Evolutionary conservation across 2,329 filamentous ascomycete genomes (phyloP), one percentile per base, ranked within the genome.

Genomic region (Orbilia blumenaviensis): DNA sequence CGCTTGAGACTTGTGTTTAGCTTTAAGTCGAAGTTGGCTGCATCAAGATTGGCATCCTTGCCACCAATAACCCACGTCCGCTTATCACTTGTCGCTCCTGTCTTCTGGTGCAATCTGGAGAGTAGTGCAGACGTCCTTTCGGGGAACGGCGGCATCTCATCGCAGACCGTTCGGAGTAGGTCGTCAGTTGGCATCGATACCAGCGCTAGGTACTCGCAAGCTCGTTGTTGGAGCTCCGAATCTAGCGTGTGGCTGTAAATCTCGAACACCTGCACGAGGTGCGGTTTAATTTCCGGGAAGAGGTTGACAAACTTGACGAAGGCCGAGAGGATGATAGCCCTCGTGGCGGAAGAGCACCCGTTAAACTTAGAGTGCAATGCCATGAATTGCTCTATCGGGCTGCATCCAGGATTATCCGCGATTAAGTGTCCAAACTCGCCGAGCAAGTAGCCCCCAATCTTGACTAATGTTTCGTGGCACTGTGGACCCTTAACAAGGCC

Each of bases 261-360:
- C 77, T 91, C 88, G 85, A 99, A 99, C 6, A 96, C 91, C 79
- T 93, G 91, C 50, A 98, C 85, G 2, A 99, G 88, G 82, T 97
- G 94, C 7, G 94, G 92, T 83, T 97, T 98, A 84, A 99, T 98
- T 82, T 99, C 96, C 0, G 95, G 95, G 83, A 99, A 99, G 61
- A 99, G 85, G 83, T 99, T 99, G 84, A 99, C 92, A 80, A 94
- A 99, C 84, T 99, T 99, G 86, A 98, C 87, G 82, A 97, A 99
- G 63, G 91, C 96, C 0, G 94, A 98, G 50, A 99, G 85, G 42
- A 99, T 92, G 87, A 99, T 97, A 25, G 93, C 95, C 78, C 94
- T 88, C 9, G 96, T 97, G 80, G 90, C 91, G 16, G 94, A 91
- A 0, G 94, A 96, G 82, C 92, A 96, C 5, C 90, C 91, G 48